Base-by-base conservation (phyloP, 495 filamentous ascomycete species). In the Aspergillus asperescens region DNA sequence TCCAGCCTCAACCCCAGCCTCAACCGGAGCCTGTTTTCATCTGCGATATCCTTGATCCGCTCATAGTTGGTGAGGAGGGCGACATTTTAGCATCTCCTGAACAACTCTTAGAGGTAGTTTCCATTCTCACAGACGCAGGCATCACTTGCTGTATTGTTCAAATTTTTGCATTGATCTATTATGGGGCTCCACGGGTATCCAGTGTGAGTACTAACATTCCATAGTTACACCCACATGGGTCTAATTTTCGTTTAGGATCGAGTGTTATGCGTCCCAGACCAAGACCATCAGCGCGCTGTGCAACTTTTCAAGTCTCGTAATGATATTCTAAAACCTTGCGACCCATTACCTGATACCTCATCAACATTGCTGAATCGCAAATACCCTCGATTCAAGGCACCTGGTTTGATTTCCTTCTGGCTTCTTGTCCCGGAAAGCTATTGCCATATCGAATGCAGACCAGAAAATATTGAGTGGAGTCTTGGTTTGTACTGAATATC, bases 281-380 rank as follows among this genome's bases (percentile, higher is more conserved):
- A 51, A 22, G n/a, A 43, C 3, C 37, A 41, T 22, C 20, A 43
- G 13, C 48, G 16, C 4, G 48, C 48, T 7, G 37, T 51, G 5
- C 20, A 42, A 1, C 22, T 32, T 2, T 51, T 51, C n/a, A 32
- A 25, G 8, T 27, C 47, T 28, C 24, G 12, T 13, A 39, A 16
- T 18, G 27, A 51, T 43, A 51, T 51, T n/a, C 37, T 51, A 27
- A 32, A 28, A 12, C 48, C 48, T 10, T 51, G 48, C 22, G 48
- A 25, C 15, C 48, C 37, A 20, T 31, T 16, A 19, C 48, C 35
- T 43, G 1, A 13, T 39, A 38, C 8, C 1, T 23, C 13, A n/a
- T 27, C 48, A 13, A 3, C 15, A 3, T 40, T 23, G 22, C 37
- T 42, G 9, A 51, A 51, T n/a, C 48, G 43, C 38, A 42, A 31